A percentile compares a stretch with the other conserved stretches of the same genome.
phyloP scores from a whole-genome alignment of 768 basidiomycete species.

The Podaxis carcinomalis region DNA sequence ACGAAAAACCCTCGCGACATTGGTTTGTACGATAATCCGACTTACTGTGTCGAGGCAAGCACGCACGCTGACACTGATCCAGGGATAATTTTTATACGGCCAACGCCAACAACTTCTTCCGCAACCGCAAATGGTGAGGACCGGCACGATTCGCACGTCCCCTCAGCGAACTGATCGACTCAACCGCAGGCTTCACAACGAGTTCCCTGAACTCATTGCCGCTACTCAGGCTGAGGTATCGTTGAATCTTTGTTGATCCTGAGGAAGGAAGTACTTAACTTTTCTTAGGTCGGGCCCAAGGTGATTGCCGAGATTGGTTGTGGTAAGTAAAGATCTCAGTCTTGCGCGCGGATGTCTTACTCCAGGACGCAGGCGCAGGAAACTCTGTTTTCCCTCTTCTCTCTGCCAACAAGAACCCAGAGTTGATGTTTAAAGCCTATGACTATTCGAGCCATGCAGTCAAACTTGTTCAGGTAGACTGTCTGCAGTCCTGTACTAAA shows the following conservation, averaged over 20 bases:
- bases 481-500: not conserved
- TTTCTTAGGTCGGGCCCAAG: conserved; percentile 65
- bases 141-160: conserved; percentile 6
- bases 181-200: conserved; percentile 72
- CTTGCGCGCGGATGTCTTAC: not conserved
- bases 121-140: conserved; percentile 80
- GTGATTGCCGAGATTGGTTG: conserved; percentile 89
- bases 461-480: conserved; percentile 76
- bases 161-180: conserved; percentile 9
- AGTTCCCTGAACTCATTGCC: conserved; percentile 84
- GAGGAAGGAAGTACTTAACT: conserved; percentile 7
- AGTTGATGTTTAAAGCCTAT: conserved; percentile 71
- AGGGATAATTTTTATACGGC: conserved; percentile 95
- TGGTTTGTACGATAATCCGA: conserved; percentile 42
- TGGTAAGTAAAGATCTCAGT: conserved; percentile 42
- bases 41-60: not conserved
- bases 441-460: conserved; percentile 91
- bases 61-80: conserved; percentile 17
- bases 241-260: not conserved
- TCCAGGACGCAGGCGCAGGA: conserved; percentile 69
- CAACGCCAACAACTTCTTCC: conserved; percentile 88
- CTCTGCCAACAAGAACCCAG: conserved; percentile 75
- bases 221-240: conserved; percentile 63
- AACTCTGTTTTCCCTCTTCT: conserved; percentile 91
- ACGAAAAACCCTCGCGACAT: conserved; percentile 66